These are phyloP conservation scores for Pyrenopolyporus hunteri DNA, from an alignment of 495 filamentous ascomycete genomes.

Conservation along the genomic window DNA sequence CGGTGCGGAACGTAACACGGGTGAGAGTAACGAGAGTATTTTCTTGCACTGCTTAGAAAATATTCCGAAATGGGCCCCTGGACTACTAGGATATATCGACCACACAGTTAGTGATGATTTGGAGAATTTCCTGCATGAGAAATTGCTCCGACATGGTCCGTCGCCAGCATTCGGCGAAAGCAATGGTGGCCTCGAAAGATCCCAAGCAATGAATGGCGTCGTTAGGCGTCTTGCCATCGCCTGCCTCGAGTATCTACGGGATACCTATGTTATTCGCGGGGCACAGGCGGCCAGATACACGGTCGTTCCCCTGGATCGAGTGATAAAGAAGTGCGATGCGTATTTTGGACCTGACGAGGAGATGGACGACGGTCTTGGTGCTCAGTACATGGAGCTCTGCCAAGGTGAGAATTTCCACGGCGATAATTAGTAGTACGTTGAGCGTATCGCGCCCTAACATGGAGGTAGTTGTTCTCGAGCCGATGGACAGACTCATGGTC, in stretches of 20 bases:
- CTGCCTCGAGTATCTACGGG: constrained; percentile 55
- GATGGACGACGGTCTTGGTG: constrained; percentile 42
- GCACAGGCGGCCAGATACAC: constrained; percentile 50
- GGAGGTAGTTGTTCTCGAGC: constrained; percentile 48
- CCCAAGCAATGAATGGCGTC: constrained; percentile 39
- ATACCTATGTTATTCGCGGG: constrained; percentile 49
- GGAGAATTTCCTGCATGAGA: constrained; percentile 60
- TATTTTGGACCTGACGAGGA: constrained; percentile 50
- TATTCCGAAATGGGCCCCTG: constrained; percentile 69
- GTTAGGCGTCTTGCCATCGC: constrained; percentile 49
- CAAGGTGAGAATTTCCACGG: constrained; percentile 46
- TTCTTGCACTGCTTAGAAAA: constrained; percentile 50
- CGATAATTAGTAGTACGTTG: background rate
- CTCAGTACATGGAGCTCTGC: constrained; percentile 47
- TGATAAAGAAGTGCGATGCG: constrained; percentile 49
- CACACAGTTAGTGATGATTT: constrained; percentile 58
- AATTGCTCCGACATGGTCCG: constrained; percentile 57
- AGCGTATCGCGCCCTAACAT: constrained; percentile 23
- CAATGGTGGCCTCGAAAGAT: constrained; percentile 31
- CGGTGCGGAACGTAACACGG: constrained; percentile 38
- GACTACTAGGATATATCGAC: constrained; percentile 69
- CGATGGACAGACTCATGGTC: constrained; percentile 49
- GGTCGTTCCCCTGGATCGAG: constrained; percentile 47
- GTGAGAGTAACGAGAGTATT: constrained; percentile 38
- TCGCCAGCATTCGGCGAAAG: constrained; percentile 39